phyloP scores from a whole-genome alignment of 1,284 basidiomycete species.

The Rhodotorula sp. region DNA sequence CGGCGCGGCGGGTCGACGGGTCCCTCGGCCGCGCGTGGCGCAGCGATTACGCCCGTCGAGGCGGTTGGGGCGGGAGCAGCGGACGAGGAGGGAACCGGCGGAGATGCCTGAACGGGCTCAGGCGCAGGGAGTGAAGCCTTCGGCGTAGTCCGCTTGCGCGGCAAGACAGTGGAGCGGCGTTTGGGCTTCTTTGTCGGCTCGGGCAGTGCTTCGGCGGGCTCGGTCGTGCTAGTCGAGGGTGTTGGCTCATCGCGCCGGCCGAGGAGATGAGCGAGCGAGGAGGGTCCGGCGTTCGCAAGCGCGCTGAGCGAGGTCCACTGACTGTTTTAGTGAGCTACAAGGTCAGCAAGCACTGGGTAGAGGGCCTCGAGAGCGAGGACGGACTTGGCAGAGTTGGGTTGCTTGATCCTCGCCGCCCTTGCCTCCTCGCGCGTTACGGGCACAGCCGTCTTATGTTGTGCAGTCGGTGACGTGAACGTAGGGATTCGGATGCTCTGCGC shows the following conservation, averaged over 20 bases:
- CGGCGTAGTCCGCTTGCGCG: background rate
- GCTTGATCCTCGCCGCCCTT: constrained; percentile 1
- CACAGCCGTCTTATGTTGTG: background rate
- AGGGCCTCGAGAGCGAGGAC: background rate
- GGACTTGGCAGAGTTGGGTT: background rate
- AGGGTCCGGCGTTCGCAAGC: constrained; percentile 2
- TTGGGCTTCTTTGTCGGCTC: background rate
- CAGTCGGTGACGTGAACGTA: constrained; percentile 19
- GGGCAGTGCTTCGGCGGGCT: background rate
- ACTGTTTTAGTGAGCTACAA: background rate
- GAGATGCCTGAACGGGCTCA: too few species aligned
- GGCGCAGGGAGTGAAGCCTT: too few species aligned
- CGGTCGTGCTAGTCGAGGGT: background rate
- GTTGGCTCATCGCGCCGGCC: background rate
- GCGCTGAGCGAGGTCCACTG: constrained; percentile 6
- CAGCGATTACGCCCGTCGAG: background rate
- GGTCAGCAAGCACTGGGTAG: too few species aligned
- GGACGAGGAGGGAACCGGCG: too few species aligned
- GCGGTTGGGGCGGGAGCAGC: background rate
- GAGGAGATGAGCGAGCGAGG: constrained; percentile 7
- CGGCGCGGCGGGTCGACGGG: background rate
- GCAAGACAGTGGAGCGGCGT: too few species aligned
- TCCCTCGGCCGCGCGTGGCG: too few species aligned
- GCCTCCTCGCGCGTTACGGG: constrained; percentile 14
- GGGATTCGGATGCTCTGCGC: constrained; percentile 23